phyloP scores from a whole-genome alignment of 2,329 filamentous ascomycete genomes.

The Septoria linicola region DNA sequence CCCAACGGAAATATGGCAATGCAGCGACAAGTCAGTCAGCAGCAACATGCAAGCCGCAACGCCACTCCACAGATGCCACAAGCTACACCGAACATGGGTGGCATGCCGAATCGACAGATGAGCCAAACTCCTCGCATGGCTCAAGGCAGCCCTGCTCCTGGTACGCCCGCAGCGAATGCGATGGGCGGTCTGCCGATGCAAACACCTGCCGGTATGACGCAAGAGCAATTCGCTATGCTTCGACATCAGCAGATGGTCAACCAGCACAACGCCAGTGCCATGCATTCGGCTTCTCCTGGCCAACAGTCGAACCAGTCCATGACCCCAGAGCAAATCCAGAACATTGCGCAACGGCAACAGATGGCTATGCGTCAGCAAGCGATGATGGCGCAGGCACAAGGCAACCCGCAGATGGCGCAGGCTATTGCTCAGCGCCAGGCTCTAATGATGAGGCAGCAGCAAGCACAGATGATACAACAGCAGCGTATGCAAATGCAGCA shows the following conservation, averaged over 20 bases:
- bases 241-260: conserved; percentile 35
- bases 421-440: conserved; percentile 25
- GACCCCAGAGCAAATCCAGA: conserved; percentile 37
- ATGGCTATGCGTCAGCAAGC: conserved; percentile 32
- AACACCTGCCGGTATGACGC: conserved; percentile 33
- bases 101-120: conserved; percentile 38
- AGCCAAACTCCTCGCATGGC: conserved; percentile 40
- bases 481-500: conserved; percentile 16
- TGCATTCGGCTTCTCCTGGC: conserved; percentile 24
- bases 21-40: conserved; percentile 42
- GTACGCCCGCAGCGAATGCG: conserved; percentile 25
- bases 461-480: conserved; percentile 19
- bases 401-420: conserved; percentile 27
- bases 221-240: conserved; percentile 37
- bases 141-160: conserved; percentile 37
- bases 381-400: conserved; percentile 28
- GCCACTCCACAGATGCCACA: conserved; percentile 42
- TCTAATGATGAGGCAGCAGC: conserved; percentile 31
- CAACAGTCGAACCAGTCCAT: conserved; percentile 24
- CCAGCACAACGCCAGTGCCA: conserved; percentile 27
- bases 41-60: conserved; percentile 37
- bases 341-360: conserved; percentile 38
- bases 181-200: conserved; percentile 35
- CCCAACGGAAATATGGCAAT: conserved; percentile 37
- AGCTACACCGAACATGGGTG: conserved; percentile 40